phyloP scores from a whole-genome alignment of 768 basidiomycete genomes.

The Pleurotus eryngii region DNA sequence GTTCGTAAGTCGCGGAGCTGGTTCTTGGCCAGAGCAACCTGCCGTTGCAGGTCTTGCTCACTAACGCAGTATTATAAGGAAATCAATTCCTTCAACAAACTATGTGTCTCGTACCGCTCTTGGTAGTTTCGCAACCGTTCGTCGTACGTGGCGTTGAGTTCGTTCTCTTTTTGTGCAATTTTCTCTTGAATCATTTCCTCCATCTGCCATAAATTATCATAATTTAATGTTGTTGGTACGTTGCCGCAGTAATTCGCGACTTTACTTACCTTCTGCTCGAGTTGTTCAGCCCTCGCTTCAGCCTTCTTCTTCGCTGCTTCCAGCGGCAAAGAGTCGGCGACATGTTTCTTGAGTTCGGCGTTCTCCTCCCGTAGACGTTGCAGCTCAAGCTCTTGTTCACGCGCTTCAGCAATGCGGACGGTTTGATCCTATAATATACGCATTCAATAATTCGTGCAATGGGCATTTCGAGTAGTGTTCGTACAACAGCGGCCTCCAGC shows the following conservation, averaged over 20 bases:
- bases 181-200: conserved; percentile 88
- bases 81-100: not conserved
- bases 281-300: conserved; percentile 66
- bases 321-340: conserved; percentile 57
- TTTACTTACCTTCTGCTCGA: conserved; percentile 72
- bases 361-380: conserved; percentile 79
- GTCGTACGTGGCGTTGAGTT: conserved; percentile 94
- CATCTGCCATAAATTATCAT: conserved; percentile 56
- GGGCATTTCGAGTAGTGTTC: not conserved
- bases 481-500: conserved; percentile 88
- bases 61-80: conserved; percentile 33
- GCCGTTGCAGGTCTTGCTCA: conserved; percentile 91
- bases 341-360: conserved; percentile 65
- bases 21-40: conserved; percentile 80
- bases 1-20: conserved; percentile 88
- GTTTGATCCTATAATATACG: conserved; percentile 74
- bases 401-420: conserved; percentile 81
- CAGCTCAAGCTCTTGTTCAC: conserved; percentile 72
- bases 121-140: conserved; percentile 95
- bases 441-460: not conserved
- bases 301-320: conserved; percentile 77
- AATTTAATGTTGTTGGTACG: not conserved
- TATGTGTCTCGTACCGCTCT: conserved; percentile 62
- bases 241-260: not conserved
- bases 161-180: conserved; percentile 91